These are phyloP conservation scores for Ciborinia camelliae DNA, from an alignment of 2,329 filamentous ascomycete genomes.

Conservation along the genomic window DNA sequence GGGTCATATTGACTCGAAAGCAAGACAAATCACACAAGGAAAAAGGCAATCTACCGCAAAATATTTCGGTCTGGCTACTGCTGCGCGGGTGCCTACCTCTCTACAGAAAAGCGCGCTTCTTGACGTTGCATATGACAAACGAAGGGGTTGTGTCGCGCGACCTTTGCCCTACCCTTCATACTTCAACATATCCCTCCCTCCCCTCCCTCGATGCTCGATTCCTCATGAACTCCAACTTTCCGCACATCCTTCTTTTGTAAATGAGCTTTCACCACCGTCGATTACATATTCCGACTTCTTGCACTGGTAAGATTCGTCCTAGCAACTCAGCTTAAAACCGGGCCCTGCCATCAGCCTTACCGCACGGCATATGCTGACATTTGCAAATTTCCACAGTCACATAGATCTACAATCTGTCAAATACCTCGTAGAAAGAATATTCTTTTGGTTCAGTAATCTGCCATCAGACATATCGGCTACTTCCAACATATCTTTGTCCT, in stretches of 20 bases:
- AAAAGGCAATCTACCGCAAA: conserved; percentile 27
- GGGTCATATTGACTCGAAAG: conserved; percentile 27
- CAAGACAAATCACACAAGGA: conserved; percentile 25
- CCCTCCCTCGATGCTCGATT: conserved; percentile 36
- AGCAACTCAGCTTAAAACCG: conserved; percentile 30
- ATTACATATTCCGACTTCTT: conserved; percentile 35
- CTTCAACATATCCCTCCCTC: conserved; percentile 33
- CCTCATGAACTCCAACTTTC: conserved; percentile 30
- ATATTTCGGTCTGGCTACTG: conserved; percentile 24
- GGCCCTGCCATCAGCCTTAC: conserved; percentile 36
- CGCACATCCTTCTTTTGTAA: conserved; percentile 34
- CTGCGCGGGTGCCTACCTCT: conserved; percentile 36
- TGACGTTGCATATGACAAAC: conserved; percentile 39
- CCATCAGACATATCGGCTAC: conserved; percentile 24
- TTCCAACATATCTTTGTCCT: conserved; percentile 25
- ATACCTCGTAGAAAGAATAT: conserved; percentile 32
- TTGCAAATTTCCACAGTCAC: conserved; percentile 34
- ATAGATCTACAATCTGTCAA: conserved; percentile 38
- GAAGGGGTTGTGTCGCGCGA: conserved; percentile 39
- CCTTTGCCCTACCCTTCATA: conserved; percentile 33
- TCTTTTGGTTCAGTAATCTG: conserved; percentile 28
- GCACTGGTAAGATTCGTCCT: conserved; percentile 33
- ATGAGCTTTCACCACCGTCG: conserved; percentile 35
- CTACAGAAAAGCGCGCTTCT: conserved; percentile 32
- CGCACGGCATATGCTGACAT: conserved; percentile 35